phyloP scores from a whole-genome alignment of 164 flowering plant genomes.

The Vitis vinifera region DNA sequence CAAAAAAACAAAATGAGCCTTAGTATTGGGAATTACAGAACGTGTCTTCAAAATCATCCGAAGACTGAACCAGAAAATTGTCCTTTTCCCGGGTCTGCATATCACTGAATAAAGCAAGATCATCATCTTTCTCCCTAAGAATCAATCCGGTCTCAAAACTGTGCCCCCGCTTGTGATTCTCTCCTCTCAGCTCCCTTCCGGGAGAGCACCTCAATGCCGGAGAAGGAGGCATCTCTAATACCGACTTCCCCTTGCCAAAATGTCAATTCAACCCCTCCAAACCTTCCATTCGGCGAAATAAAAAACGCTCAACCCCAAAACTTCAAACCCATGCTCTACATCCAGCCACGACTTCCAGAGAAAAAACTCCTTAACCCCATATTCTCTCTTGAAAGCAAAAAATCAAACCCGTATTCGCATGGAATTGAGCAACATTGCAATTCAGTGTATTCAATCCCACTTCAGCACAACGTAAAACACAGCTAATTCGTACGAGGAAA shows the following conservation, averaged over 20 bases:
- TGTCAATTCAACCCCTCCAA: slow-evolving; percentile 4
- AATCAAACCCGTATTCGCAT: background rate
- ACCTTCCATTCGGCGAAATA: background rate
- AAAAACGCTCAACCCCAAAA: background rate
- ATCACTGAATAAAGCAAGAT: slow-evolving; percentile 86
- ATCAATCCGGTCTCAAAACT: slow-evolving; percentile 69
- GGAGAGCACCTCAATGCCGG: slow-evolving; percentile 77
- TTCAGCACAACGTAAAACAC: background rate
- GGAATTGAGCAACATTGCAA: background rate
- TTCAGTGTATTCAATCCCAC: background rate
- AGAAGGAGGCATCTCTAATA: slow-evolving; percentile 72
- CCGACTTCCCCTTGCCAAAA: slow-evolving; percentile 11
- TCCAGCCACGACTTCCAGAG: slow-evolving; percentile 5
- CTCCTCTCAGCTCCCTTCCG: slow-evolving; percentile 47
- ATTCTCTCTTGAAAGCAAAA: background rate
- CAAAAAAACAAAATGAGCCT: slow-evolving; percentile 5
- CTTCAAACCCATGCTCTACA: slow-evolving; percentile 7
- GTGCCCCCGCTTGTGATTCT: slow-evolving; percentile 70
- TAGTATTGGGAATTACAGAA: slow-evolving; percentile 52
- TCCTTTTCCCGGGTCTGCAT: slow-evolving; percentile 76
- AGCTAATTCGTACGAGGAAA: background rate
- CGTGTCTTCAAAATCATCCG: slow-evolving; percentile 74
- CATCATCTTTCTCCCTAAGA: slow-evolving; percentile 74
- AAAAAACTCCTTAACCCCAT: background rate
- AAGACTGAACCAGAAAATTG: slow-evolving; percentile 66